phyloP scores from a whole-genome alignment of 805 yeast genomes.

The Wickerhamiella domercqiae region DNA sequence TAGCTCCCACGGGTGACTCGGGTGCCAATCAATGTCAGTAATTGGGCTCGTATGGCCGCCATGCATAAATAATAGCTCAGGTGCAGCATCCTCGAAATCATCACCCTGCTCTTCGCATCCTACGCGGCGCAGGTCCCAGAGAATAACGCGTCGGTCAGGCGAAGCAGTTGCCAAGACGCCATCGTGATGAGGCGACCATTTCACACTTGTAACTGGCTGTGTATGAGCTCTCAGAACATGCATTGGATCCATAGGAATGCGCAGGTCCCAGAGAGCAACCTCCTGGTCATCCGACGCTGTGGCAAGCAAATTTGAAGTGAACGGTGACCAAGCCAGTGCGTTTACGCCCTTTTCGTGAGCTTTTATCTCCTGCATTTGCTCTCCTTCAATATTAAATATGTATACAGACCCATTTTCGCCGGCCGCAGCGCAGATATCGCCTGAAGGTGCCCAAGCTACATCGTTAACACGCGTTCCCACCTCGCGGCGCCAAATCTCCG shows the following conservation, averaged over 20 bases:
- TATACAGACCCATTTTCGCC: slow-evolving; percentile 52
- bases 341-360: slow-evolving; percentile 44
- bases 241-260: not conserved
- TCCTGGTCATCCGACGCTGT: slow-evolving; percentile 62
- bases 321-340: slow-evolving; percentile 52
- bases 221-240: slow-evolving; percentile 35
- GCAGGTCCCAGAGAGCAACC: slow-evolving; percentile 20
- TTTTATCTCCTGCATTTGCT: not conserved
- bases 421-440: slow-evolving; percentile 47
- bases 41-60: slow-evolving; percentile 63
- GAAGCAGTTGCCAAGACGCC: slow-evolving; percentile 54
- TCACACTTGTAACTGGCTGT: slow-evolving; percentile 52
- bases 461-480: slow-evolving; percentile 46
- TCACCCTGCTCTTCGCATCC: slow-evolving; percentile 79
- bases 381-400: slow-evolving; percentile 40
- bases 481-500: not conserved
- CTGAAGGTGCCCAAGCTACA: slow-evolving; percentile 38
- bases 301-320: slow-evolving; percentile 37
- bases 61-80: slow-evolving; percentile 80
- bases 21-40: slow-evolving; percentile 52
- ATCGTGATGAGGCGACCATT: slow-evolving; percentile 65
- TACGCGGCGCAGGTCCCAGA: slow-evolving; percentile 68
- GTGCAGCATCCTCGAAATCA: slow-evolving; percentile 82
- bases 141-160: slow-evolving; percentile 56
- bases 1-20: slow-evolving; percentile 36